These are phyloP conservation scores for Cicer pinnatifidum DNA, from an alignment of 306 rosid genomes.

Conservation along the genomic window DNA sequence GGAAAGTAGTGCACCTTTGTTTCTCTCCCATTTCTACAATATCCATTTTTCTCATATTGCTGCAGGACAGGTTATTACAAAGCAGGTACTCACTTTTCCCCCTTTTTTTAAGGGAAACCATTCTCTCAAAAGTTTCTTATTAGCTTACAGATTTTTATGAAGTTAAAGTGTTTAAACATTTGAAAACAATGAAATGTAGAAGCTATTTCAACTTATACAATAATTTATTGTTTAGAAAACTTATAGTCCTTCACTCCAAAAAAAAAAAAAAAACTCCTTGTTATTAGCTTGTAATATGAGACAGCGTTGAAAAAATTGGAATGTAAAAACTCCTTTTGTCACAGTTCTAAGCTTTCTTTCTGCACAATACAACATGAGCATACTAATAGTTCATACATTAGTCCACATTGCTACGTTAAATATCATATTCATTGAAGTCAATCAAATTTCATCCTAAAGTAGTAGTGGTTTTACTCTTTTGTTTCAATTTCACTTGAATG, in stretches of 20 bases:
- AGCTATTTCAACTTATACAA: neutral
- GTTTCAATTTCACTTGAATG: too few relatives aligned
- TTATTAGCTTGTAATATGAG: neutral
- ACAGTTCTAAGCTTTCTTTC: too few relatives aligned
- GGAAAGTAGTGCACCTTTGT: conserved; percentile 65
- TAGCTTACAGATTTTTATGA: neutral
- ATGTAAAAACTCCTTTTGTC: neutral
- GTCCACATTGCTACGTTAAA: too few relatives aligned
- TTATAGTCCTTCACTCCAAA: too few relatives aligned
- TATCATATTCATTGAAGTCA: too few relatives aligned
- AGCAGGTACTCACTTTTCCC: conserved; percentile 53
- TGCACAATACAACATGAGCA: too few relatives aligned
- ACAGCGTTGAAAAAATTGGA: neutral
- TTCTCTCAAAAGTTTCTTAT: neutral
- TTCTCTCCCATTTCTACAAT: conserved; percentile 85
- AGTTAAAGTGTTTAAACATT: neutral
- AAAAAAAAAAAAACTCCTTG: too few relatives aligned
- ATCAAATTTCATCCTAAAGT: too few relatives aligned
- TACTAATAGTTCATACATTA: too few relatives aligned
- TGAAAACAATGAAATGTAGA: neutral
- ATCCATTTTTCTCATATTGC: conserved; percentile 80
- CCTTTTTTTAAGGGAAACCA: neutral
- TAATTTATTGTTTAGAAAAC: neutral
- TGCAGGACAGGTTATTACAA: conserved; percentile 79
- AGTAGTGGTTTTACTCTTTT: too few relatives aligned